These are phyloP conservation scores for Neofusicoccum sp. DNA, from an alignment of 2,329 filamentous ascomycete genomes.

Conservation along the genomic window DNA sequence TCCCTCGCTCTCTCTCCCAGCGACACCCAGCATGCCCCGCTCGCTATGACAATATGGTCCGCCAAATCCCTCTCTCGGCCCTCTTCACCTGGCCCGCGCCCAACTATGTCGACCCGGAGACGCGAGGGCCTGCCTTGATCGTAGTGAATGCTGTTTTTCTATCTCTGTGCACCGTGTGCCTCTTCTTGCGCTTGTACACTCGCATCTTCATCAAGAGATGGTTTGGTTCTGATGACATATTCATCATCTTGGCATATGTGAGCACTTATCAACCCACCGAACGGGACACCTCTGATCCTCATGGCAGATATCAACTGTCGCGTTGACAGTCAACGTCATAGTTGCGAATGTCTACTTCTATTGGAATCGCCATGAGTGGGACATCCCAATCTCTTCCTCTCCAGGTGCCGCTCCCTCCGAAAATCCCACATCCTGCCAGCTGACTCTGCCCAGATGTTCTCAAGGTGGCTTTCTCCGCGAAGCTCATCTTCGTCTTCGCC, in stretches of 20 bases:
- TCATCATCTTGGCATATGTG: conserved; percentile 43
- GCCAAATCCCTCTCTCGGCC: conserved; percentile 32
- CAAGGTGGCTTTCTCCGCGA: conserved; percentile 44
- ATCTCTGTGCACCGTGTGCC: conserved; percentile 34
- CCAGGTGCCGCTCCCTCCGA: background rate
- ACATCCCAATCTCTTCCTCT: conserved; percentile 34
- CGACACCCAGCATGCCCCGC: background rate
- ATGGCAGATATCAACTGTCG: conserved; percentile 37
- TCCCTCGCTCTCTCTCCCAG: background rate
- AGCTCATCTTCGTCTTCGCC: conserved; percentile 42
- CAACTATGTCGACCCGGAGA: conserved; percentile 43
- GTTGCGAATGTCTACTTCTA: conserved; percentile 42
- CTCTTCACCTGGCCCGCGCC: conserved; percentile 39
- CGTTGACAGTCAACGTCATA: conserved; percentile 39
- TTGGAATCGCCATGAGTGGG: conserved; percentile 46
- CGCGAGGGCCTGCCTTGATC: conserved; percentile 39
- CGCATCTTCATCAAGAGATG: conserved; percentile 41
- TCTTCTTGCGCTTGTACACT: conserved; percentile 41
- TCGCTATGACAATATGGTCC: conserved; percentile 20
- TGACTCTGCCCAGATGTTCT: conserved; percentile 21
- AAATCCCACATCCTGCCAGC: background rate
- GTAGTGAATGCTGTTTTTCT: conserved; percentile 42
- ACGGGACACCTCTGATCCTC: conserved; percentile 4
- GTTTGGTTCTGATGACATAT: conserved; percentile 44
- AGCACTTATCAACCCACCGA: background rate